Percentiles rank a stretch among this genome's conserved stretches.
Evolutionary conservation across 2,329 filamentous ascomycete species (phyloP).

Genomic region (Graphium sp.): DNA sequence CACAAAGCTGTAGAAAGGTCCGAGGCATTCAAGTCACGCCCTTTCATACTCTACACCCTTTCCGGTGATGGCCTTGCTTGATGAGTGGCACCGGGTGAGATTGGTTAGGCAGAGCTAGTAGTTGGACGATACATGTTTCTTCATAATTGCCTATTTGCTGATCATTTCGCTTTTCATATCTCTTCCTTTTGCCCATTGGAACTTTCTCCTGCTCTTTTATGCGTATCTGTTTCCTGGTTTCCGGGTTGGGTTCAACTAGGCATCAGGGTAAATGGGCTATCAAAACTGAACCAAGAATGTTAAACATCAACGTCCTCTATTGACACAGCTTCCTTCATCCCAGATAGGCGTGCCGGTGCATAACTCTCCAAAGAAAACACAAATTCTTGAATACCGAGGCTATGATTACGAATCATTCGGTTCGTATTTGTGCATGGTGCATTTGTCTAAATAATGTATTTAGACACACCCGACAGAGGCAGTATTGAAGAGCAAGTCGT

Average conservation of each 20-base stretch:
- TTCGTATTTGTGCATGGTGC: too few species aligned
- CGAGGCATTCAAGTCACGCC: too few species aligned
- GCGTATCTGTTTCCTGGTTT: slow-evolving; percentile 1
- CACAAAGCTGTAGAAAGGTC: too few species aligned
- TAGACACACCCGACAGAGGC: too few species aligned
- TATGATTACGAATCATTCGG: too few species aligned
- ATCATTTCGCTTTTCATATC: neutral
- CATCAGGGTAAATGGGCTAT: too few species aligned
- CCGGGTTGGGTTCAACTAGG: slow-evolving; percentile 1
- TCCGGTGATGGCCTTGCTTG: too few species aligned
- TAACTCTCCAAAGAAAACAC: neutral
- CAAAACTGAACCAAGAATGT: neutral
- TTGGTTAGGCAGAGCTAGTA: too few species aligned
- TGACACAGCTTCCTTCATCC: neutral
- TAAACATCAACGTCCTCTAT: neutral
- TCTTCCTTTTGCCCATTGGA: neutral
- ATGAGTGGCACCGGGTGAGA: too few species aligned
- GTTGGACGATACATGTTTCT: too few species aligned
- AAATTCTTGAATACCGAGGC: neutral
- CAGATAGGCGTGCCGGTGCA: neutral
- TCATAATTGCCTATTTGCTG: neutral
- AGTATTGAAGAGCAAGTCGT: neutral
- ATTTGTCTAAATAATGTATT: too few species aligned
- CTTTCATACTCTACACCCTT: too few species aligned
- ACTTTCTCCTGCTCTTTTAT: neutral